Percentiles rank a stretch among this genome's conserved stretches.
These are phyloP conservation scores for Fusarium mundagurra DNA, from an alignment of 2,329 filamentous ascomycete species.

Conservation along the genomic window DNA sequence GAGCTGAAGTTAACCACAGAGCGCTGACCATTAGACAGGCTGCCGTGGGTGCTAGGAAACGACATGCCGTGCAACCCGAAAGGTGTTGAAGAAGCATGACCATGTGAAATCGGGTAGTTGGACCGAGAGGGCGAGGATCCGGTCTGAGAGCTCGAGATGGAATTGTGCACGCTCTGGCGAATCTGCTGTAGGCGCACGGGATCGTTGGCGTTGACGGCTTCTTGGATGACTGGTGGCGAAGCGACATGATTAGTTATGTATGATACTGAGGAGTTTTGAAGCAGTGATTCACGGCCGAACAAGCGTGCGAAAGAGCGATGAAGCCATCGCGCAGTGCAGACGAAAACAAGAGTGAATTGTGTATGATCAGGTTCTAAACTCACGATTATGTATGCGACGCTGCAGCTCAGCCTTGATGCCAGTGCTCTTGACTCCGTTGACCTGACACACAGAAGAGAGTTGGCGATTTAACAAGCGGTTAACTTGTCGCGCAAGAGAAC, in stretches of 20 bases:
- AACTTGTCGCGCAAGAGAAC: constrained; percentile 56
- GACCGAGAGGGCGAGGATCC: constrained; percentile 30
- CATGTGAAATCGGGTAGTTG: constrained; percentile 24
- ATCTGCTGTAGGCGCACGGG: constrained; percentile 55
- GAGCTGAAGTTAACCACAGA: constrained; percentile 21
- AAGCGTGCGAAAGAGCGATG: neutral
- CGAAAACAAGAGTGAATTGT: neutral
- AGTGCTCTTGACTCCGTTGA: constrained; percentile 78
- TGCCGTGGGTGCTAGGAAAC: constrained; percentile 28
- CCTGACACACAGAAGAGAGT: constrained; percentile 79
- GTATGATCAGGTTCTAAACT: constrained; percentile 50
- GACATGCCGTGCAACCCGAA: constrained; percentile 33
- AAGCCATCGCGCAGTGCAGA: neutral
- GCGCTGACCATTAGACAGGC: constrained; percentile 35
- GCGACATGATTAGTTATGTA: constrained; percentile 16
- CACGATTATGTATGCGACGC: constrained; percentile 79
- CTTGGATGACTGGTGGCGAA: constrained; percentile 53
- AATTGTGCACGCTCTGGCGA: constrained; percentile 53
- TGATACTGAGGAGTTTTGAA: neutral
- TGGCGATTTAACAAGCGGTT: constrained; percentile 66
- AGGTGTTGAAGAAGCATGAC: constrained; percentile 13
- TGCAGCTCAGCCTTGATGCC: constrained; percentile 90
- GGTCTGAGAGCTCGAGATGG: constrained; percentile 43
- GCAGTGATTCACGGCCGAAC: neutral
- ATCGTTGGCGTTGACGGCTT: constrained; percentile 51